Conservation (phyloP, 2,329 filamentous ascomycete species). For the Amauroascus verrucosus region DNA sequence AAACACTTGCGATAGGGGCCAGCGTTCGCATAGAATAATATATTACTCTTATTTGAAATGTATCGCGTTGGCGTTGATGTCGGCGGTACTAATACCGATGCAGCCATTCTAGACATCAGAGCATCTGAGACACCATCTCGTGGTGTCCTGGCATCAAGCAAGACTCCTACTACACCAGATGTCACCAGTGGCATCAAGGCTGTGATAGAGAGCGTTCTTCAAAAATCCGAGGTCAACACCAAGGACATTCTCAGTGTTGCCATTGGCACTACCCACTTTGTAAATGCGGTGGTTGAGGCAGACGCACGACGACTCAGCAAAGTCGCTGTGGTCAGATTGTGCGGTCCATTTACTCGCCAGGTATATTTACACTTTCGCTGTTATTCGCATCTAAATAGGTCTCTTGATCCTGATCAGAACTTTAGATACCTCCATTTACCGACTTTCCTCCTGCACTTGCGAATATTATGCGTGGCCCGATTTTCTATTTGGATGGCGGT, state of each 20-base stretch:
- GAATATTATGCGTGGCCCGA: constrained; percentile 35
- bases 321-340: constrained; percentile 41
- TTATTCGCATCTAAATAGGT: not conserved
- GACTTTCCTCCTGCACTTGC: constrained; percentile 37
- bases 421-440: constrained; percentile 36
- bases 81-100: constrained; percentile 36
- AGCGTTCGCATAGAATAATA: not conserved
- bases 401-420: not conserved
- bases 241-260: constrained; percentile 39
- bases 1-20: not conserved
- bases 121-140: constrained; percentile 27
- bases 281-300: constrained; percentile 42
- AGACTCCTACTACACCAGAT: constrained; percentile 43
- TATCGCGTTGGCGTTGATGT: constrained; percentile 34
- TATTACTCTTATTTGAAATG: constrained; percentile 4
- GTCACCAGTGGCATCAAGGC: constrained; percentile 42
- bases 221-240: constrained; percentile 30
- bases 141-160: constrained; percentile 40
- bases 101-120: constrained; percentile 38
- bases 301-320: constrained; percentile 36
- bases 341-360: constrained; percentile 37
- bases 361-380: constrained; percentile 7
- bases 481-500: constrained; percentile 36
- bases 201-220: constrained; percentile 39
- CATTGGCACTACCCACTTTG: constrained; percentile 43